Conservation (phyloP, 345 rosid genomes). For the Citrus unshiu region DNA sequence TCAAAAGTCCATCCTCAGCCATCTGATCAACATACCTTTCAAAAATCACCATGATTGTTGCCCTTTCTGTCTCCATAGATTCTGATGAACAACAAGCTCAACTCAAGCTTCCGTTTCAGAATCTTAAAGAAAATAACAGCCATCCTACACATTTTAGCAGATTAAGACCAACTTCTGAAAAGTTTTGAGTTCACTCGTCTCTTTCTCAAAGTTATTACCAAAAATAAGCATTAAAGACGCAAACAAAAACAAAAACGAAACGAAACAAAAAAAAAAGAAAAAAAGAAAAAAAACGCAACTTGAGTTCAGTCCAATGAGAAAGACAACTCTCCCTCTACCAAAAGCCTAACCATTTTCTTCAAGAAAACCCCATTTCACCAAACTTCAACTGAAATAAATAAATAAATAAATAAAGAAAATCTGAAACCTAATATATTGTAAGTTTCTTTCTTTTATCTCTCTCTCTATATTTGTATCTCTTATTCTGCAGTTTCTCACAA, state of each 20-base stretch:
- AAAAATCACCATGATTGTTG: background rate
- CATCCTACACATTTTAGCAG: background rate
- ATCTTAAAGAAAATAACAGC: background rate
- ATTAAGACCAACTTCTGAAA: conserved; percentile 28
- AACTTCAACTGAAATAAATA: conserved; percentile 40
- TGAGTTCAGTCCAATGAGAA: conserved; percentile 15
- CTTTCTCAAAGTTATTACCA: conserved; percentile 29
- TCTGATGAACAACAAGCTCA: background rate
- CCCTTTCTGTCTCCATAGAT: background rate
- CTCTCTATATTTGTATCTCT: conserved; percentile 3
- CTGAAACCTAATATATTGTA: background rate
- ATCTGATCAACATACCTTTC: conserved; percentile 3
- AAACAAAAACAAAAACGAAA: too few relatives aligned
- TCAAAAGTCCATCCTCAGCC: background rate
- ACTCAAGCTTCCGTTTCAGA: conserved; percentile 15
- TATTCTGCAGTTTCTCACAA: conserved; percentile 17
- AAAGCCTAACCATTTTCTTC: conserved; percentile 40
- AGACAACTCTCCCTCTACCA: conserved; percentile 52
- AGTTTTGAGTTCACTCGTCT: conserved; percentile 37
- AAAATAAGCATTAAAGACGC: too few relatives aligned
- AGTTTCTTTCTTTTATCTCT: background rate
- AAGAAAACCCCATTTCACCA: conserved; percentile 67
- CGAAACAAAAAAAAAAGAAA: background rate
- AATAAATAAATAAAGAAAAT: background rate
- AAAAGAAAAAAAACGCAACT: background rate